These are phyloP conservation scores for Sherardia arvensis DNA, from an alignment of 257 asterid species.

Conservation along the genomic window DNA sequence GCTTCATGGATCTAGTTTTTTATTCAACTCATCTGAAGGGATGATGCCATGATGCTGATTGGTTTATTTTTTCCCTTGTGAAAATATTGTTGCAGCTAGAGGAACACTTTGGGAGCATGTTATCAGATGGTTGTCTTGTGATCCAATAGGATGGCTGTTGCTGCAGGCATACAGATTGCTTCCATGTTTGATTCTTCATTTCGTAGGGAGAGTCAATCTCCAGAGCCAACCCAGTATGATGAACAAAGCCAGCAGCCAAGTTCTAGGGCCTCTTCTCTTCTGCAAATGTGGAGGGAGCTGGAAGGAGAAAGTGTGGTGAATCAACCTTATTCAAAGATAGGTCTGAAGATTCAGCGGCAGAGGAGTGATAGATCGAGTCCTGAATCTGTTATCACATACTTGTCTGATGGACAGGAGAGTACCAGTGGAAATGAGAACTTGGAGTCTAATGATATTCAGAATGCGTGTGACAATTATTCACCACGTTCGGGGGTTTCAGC, in stretches of 20 bases:
- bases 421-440: slow-evolving; percentile 24
- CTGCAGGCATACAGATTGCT: slow-evolving; percentile 54
- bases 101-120: slow-evolving; percentile 12
- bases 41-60: slow-evolving; percentile 2
- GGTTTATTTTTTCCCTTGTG: slow-evolving; percentile 4
- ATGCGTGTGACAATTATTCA: slow-evolving; percentile 17
- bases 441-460: slow-evolving; percentile 29
- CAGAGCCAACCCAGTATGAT: slow-evolving; percentile 32
- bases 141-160: slow-evolving; percentile 47
- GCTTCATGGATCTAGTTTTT: not conserved
- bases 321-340: slow-evolving; percentile 20
- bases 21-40: slow-evolving; percentile 10
- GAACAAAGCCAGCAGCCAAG: slow-evolving; percentile 42
- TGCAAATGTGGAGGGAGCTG: slow-evolving; percentile 81
- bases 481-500: slow-evolving; percentile 30
- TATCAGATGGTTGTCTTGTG: slow-evolving; percentile 13
- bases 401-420: slow-evolving; percentile 33
- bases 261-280: slow-evolving; percentile 56
- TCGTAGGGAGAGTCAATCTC: slow-evolving; percentile 37
- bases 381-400: slow-evolving; percentile 22
- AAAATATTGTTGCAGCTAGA: slow-evolving; percentile 7
- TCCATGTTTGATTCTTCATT: slow-evolving; percentile 43
- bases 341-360: slow-evolving; percentile 24
- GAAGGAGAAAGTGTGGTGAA: slow-evolving; percentile 64
- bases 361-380: slow-evolving; percentile 22